phyloP scores from a whole-genome alignment of 257 asterid species.

The Fraxinus anomala region DNA sequence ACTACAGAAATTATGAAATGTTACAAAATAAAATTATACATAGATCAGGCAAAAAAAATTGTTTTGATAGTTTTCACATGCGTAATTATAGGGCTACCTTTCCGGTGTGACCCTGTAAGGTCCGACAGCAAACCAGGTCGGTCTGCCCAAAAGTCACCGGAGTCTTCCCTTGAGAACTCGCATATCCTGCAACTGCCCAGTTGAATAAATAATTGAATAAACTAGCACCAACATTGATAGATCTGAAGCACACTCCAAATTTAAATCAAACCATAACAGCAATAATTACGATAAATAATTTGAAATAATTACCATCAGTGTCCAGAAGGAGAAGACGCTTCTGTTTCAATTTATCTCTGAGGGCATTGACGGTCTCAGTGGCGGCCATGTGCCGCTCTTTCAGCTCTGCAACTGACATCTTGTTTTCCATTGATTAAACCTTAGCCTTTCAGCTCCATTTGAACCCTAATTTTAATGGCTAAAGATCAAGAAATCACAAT shows the following conservation, averaged over 20 bases:
- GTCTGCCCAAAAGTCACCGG: conserved; percentile 87
- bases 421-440: conserved; percentile 1
- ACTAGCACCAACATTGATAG: conserved; percentile 29
- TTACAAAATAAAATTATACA: neutral
- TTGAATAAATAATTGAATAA: neutral
- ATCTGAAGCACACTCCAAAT: conserved; percentile 32
- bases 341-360: conserved; percentile 71
- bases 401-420: conserved; percentile 81
- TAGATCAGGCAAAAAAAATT: neutral
- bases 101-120: conserved; percentile 94
- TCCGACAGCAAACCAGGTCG: conserved; percentile 97
- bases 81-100: conserved; percentile 45
- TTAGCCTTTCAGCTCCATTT: conserved; percentile 30
- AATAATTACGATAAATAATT: neutral
- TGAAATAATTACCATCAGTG: conserved; percentile 61
- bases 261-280: conserved; percentile 21
- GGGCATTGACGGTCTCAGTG: conserved; percentile 68
- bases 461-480: conserved; percentile 24
- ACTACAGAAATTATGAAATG: neutral
- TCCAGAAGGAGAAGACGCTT: conserved; percentile 82
- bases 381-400: conserved; percentile 94
- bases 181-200: conserved; percentile 72
- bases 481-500: conserved; percentile 9
- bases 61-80: neutral
- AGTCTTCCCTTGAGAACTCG: conserved; percentile 80